Conservation (phyloP, 345 rosid genomes). For the Kandelia obovata region DNA sequence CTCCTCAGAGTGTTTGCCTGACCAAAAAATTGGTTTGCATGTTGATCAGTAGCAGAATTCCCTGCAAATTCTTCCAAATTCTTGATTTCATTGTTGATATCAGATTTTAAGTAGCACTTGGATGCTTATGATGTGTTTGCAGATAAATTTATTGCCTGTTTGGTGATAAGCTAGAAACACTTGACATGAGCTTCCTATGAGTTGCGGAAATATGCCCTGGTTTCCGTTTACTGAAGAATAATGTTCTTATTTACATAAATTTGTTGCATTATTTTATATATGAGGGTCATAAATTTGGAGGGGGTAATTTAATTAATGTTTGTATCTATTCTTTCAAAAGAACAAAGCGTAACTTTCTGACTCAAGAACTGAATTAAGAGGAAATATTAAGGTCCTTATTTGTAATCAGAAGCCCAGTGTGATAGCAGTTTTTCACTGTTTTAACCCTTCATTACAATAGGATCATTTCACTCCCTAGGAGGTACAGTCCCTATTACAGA, state of each 20-base stretch:
- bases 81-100: not conserved
- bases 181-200: not conserved
- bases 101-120: not conserved
- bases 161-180: not conserved
- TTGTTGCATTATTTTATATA: not conserved
- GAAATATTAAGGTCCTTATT: too few species aligned
- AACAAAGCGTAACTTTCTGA: too few species aligned
- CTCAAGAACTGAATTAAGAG: too few species aligned
- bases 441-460: too few species aligned
- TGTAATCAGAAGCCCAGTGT: too few species aligned
- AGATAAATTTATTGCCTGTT: not conserved
- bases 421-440: too few species aligned
- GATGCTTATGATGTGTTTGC: not conserved
- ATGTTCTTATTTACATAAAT: not conserved
- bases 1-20: not conserved
- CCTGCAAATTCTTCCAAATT: not conserved
- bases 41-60: not conserved
- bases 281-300: not conserved
- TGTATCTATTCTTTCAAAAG: too few species aligned
- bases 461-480: too few species aligned
- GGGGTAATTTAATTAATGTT: too few species aligned
- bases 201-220: not conserved
- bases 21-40: not conserved
- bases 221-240: not conserved
- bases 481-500: too few species aligned